Base-by-base conservation (phyloP, 257 asterid species). In the Primulina tabacum region DNA sequence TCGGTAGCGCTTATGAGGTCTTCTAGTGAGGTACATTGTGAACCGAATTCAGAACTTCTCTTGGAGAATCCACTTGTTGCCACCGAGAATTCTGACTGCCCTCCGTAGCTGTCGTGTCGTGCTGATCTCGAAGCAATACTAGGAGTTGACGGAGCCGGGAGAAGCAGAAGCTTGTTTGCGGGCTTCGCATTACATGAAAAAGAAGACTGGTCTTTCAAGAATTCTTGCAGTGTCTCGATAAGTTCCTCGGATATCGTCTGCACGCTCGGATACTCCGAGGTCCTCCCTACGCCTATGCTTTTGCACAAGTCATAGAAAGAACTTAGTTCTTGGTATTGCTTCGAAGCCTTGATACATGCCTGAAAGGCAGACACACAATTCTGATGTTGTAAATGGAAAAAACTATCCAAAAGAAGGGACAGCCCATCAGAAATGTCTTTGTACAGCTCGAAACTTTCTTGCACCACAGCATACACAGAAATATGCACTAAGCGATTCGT, bases 381-480 rank as follows among this genome's bases (percentile, higher is more conserved):
- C 29, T 86, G 96, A 11, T 92, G 84, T 11, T 87, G 92, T 16
- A 89, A 61, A 64, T 88, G 90, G 29, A 82, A 92, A 75, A 89
- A 92, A 37, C 86, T 86, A 61, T 89, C 96, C 2, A 92, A 81
- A 34, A 89, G 79, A 40, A 81, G 76, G 2, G 92, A 68, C 3
- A 92, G 89, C 47, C 94, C 96, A 30, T 89, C 96, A 0, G 96
- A 86, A 20, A 89, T 80, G 57, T 89, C 96, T 32, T 80, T 85
- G 67, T 92, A 92, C 33, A 92, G 74, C 66, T 89, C 92, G 30
- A 88, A 88, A 40, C 88, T 92, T 72, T 92, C 98, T 74, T 89
- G 90, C 4, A 88, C 89, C n/a, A 88, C 75, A 20, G 92, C 94
- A 57, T 86, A 79, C 11, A 92, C 86, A 38, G 88, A 80, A 30